Percentiles rank a stretch among this genome's conserved stretches.
phyloP scores from a whole-genome alignment of 257 asterid genomes.

The Solanum chmielewskii region DNA sequence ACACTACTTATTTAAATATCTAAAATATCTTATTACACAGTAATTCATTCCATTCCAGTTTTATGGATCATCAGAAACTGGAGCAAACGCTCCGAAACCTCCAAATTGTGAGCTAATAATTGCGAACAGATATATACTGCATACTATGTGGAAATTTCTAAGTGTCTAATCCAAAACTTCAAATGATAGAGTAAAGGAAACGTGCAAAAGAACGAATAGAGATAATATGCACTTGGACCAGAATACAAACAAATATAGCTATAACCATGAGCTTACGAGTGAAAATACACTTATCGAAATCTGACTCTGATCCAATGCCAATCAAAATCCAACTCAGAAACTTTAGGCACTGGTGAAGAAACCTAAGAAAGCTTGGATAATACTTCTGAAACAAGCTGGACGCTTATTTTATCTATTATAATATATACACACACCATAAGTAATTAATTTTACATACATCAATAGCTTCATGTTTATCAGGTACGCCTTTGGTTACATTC shows the following conservation, averaged over 20 bases:
- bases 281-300: neutral
- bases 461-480: conserved; percentile 93
- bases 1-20: neutral
- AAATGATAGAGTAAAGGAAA: neutral
- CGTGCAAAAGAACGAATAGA: neutral
- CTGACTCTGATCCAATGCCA: neutral
- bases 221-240: neutral
- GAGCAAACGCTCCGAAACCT: neutral
- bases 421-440: neutral
- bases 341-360: neutral
- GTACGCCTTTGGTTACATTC: conserved; percentile 72
- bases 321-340: neutral
- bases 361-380: neutral
- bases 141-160: neutral
- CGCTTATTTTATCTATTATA: neutral
- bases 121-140: neutral
- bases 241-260: neutral
- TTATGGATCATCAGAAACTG: neutral
- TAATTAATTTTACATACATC: conserved; percentile 48
- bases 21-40: neutral
- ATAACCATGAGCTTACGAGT: neutral
- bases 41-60: neutral
- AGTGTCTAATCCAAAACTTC: neutral
- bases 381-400: neutral
- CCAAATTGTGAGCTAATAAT: neutral